Evolutionary conservation across 306 rosid species (phyloP), one percentile per base, ranked within the genome.

Genomic region (Clitoria ternatea): DNA sequence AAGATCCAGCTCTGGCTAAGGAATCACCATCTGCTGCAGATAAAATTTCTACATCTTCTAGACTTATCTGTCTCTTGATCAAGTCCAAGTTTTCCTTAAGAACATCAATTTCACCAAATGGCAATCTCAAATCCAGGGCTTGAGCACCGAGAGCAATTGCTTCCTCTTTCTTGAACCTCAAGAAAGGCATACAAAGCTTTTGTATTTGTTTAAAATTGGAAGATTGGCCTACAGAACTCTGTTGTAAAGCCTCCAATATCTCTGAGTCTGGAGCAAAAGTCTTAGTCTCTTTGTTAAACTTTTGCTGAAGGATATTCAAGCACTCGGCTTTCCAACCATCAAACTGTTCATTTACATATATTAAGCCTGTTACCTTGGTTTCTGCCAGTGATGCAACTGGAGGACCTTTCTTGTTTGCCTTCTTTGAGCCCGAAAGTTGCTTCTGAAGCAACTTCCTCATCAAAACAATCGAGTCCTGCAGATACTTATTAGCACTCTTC

Each of bases 271-370:
- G 80, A 44, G 84, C 66, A 77, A 92, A 92, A 30, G 75, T 85
- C 3, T 37, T 72, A 63, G 86, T 69, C 20, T 53, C 72, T 0
- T 19, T n/a, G 44, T 85, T 77, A 68, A 92, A 92, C 40, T 77
- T 86, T 54, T 79, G 80, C 69, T 19, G 87, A 48, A 92, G 95
- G 72, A 90, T 85, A 69, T 43, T 75, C 72, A 92, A 77, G 83
- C 96, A 92, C 56, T 88, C 96, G 0, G 90, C 98, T 82, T 90
- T 88, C 98, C 96, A 92, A 66, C 91, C 96, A 19, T 85, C 91
- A 30, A 79, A 92, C 47, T 89, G 85, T 72, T 92, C 96, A 40
- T 90, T 90, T 54, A 92, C 91, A 72, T 86, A 92, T 60, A 92
- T 68, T 81, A 92, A 79, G 52, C 96, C 86, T 17, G 26, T 73